A percentile compares a stretch with the other conserved stretches of the same genome.
phyloP scores from a whole-genome alignment of 1,284 basidiomycete genomes.

The Sporisorium scitamineum region DNA sequence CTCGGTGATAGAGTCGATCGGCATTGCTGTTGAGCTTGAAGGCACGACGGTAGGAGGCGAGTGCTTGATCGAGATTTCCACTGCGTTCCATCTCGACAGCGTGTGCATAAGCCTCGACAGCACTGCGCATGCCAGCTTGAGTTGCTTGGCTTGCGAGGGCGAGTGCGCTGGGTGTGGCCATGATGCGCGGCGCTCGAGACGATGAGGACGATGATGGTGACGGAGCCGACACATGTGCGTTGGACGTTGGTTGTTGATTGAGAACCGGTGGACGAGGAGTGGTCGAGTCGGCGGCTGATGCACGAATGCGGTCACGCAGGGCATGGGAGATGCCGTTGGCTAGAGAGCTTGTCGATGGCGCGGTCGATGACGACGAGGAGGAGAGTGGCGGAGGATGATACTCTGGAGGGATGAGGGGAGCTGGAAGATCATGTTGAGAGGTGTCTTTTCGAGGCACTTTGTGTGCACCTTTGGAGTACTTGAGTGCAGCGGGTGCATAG shows the following conservation, averaged over 20 bases:
- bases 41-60: constrained; percentile 53
- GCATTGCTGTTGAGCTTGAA: constrained; percentile 58
- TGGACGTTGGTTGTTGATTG: not conserved
- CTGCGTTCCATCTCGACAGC: constrained; percentile 59
- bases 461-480: constrained; percentile 50
- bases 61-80: constrained; percentile 54
- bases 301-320: constrained; percentile 23
- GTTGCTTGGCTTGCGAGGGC: constrained; percentile 31
- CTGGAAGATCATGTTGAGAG: constrained; percentile 12
- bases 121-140: constrained; percentile 40
- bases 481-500: constrained; percentile 49
- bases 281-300: constrained; percentile 27
- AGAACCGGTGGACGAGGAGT: not conserved
- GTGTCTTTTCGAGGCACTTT: constrained; percentile 22
- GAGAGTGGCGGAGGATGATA: constrained; percentile 15
- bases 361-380: not conserved
- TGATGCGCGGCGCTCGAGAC: constrained; percentile 19
- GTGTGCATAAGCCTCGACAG: constrained; percentile 53
- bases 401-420: constrained; percentile 18
- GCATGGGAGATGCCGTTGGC: constrained; percentile 29
- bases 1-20: constrained; percentile 59
- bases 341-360: constrained; percentile 12
- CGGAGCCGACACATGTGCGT: constrained; percentile 5
- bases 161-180: constrained; percentile 31
- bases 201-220: not conserved